Conservation (phyloP, 1,284 basidiomycete species). For the Sporisorium graminicola region DNA sequence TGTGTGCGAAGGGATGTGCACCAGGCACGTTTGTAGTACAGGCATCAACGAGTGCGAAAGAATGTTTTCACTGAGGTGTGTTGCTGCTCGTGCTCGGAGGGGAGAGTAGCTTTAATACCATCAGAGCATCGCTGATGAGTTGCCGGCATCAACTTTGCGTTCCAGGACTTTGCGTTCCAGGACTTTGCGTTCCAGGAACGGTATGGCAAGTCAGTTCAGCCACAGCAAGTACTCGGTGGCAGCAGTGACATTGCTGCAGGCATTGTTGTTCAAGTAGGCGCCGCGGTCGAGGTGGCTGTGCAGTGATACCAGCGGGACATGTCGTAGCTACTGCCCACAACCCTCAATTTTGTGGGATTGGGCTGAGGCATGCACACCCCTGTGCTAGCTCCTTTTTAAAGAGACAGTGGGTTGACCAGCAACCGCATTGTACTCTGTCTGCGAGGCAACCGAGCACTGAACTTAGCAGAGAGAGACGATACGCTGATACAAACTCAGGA, state of each 20-base stretch:
- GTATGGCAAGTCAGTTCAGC: too few species aligned
- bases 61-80: not conserved
- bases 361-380: not conserved
- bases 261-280: not conserved
- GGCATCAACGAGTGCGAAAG: not conserved
- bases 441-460: too few species aligned
- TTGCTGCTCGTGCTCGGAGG: not conserved
- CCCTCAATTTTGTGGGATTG: not conserved
- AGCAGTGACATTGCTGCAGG: too few species aligned
- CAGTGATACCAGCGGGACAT: not conserved
- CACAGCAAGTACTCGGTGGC: not conserved
- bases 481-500: too few species aligned
- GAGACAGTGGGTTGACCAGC: too few species aligned
- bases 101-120: not conserved
- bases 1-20: not conserved
- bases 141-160: too few species aligned
- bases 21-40: not conserved
- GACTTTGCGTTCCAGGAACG: too few species aligned
- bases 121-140: not conserved
- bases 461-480: too few species aligned
- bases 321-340: not conserved
- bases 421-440: too few species aligned
- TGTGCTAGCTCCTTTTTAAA: too few species aligned
- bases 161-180: too few species aligned
- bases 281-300: not conserved